Conservation (phyloP, 768 basidiomycete genomes). For the Phaeotremella skinneri region DNA sequence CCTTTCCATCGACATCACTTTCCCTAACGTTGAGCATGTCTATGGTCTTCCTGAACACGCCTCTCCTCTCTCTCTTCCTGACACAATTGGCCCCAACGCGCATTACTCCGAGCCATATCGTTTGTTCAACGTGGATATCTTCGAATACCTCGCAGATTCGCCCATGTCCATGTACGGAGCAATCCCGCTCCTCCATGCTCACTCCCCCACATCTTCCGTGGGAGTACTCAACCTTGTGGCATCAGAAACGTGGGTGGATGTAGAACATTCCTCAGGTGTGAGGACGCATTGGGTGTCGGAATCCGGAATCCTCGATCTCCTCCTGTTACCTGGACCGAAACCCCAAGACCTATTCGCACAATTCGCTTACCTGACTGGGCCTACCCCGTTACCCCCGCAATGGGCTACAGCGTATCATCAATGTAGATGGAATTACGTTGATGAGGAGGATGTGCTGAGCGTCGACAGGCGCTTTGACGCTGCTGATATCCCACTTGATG, state of each 20-base stretch:
- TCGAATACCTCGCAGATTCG: slow-evolving; percentile 76
- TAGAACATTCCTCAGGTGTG: slow-evolving; percentile 63
- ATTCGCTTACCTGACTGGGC: slow-evolving; percentile 80
- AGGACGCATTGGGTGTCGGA: slow-evolving; percentile 97
- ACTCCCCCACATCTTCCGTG: slow-evolving; percentile 79
- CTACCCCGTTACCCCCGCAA: slow-evolving; percentile 79
- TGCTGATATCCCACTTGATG: slow-evolving; percentile 90
- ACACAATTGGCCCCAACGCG: slow-evolving; percentile 68
- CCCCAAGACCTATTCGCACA: slow-evolving; percentile 78
- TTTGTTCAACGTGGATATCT: slow-evolving; percentile 91
- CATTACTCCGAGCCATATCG: slow-evolving; percentile 88
- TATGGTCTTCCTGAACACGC: slow-evolving; percentile 98
- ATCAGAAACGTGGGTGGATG: slow-evolving; percentile 94
- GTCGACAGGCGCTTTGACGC: slow-evolving; percentile 89
- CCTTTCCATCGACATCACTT: slow-evolving; percentile 83
- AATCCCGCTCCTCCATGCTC: slow-evolving; percentile 90
- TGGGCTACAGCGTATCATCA: slow-evolving; percentile 96
- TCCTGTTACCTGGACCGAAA: slow-evolving; percentile 88
- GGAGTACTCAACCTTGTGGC: slow-evolving; percentile 82
- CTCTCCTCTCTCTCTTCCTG: slow-evolving; percentile 79
- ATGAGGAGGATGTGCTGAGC: slow-evolving; percentile 76
- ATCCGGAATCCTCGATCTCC: slow-evolving; percentile 90
- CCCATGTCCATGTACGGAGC: slow-evolving; percentile 78
- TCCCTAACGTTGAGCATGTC: slow-evolving; percentile 85
- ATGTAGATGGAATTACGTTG: slow-evolving; percentile 97